Evolutionary conservation across 805 yeast species (phyloP).

Genomic region (Candida michaelii): DNA sequence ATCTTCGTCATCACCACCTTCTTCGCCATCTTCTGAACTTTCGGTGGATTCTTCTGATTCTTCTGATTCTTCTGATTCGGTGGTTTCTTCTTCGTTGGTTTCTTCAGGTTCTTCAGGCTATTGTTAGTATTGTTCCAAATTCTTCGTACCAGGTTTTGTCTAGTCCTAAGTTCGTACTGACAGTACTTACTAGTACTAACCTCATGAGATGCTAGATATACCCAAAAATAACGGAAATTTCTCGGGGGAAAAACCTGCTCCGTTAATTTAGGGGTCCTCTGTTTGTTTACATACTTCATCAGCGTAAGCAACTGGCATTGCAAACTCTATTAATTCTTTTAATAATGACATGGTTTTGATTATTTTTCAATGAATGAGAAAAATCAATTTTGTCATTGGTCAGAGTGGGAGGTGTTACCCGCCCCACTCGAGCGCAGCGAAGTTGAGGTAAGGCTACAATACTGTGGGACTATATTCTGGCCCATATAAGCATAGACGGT

Average conservation of each 20-base stretch:
- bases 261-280: not conserved
- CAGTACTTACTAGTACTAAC: not conserved
- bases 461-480: too few relatives aligned
- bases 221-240: not conserved
- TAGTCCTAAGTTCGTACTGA: too few relatives aligned
- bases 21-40: conserved; percentile 31
- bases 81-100: conserved; percentile 12
- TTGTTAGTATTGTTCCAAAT: conserved; percentile 5
- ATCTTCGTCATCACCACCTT: conserved; percentile 41
- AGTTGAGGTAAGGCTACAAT: too few relatives aligned
- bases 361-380: conserved; percentile 20
- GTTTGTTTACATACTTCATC: conserved; percentile 52
- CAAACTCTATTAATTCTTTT: conserved; percentile 75
- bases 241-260: not conserved
- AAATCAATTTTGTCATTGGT: conserved; percentile 29
- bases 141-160: too few relatives aligned
- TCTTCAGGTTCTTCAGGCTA: conserved; percentile 23
- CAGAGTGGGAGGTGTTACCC: conserved; percentile 7
- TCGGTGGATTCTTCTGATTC: conserved; percentile 41
- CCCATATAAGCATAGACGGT: too few relatives aligned
- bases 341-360: conserved; percentile 45
- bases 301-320: conserved; percentile 83
- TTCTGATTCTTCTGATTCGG: conserved; percentile 8
- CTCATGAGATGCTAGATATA: not conserved
- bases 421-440: too few relatives aligned